phyloP scores from a whole-genome alignment of 2,329 filamentous ascomycete genomes.

The Sclerotinia borealis region DNA sequence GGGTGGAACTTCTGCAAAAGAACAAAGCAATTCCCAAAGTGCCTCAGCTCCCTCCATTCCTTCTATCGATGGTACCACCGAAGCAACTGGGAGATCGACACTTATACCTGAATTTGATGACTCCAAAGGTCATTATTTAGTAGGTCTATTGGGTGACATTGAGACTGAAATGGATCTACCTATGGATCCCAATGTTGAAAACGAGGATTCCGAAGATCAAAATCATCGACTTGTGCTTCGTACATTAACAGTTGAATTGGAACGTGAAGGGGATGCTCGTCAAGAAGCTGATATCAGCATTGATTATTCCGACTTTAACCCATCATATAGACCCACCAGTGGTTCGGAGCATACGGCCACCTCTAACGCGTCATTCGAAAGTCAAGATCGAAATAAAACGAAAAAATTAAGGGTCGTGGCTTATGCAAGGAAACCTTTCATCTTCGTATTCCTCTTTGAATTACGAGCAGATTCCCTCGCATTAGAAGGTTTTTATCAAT shows the following conservation, averaged over 20 bases:
- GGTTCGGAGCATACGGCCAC: conserved; percentile 24
- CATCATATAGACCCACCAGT: conserved; percentile 10
- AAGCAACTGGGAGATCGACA: background rate
- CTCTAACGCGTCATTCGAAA: conserved; percentile 34
- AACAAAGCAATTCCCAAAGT: conserved; percentile 1
- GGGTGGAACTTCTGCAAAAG: conserved; percentile 27
- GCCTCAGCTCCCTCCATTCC: background rate
- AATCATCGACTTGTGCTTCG: conserved; percentile 56
- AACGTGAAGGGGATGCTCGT: conserved; percentile 37
- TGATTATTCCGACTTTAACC: conserved; percentile 35
- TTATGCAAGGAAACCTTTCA: conserved; percentile 68
- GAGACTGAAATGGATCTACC: conserved; percentile 37
- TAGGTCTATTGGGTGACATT: conserved; percentile 62
- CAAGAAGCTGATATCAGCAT: conserved; percentile 41
- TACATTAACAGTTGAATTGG: conserved; percentile 61
- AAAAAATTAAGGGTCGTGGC: conserved; percentile 62
- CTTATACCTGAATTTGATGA: conserved; percentile 15
- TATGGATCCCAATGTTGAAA: conserved; percentile 6
- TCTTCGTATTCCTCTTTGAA: conserved; percentile 70
- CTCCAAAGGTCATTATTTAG: conserved; percentile 50
- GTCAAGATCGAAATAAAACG: conserved; percentile 48
- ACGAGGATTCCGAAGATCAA: conserved; percentile 17
- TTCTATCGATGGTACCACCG: background rate
- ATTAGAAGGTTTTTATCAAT: conserved; percentile 50
- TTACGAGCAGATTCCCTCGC: conserved; percentile 53